These are phyloP conservation scores for Phytopythium vexans DNA, from an alignment of 352 stramenopile genomes.

Conservation along the genomic window DNA sequence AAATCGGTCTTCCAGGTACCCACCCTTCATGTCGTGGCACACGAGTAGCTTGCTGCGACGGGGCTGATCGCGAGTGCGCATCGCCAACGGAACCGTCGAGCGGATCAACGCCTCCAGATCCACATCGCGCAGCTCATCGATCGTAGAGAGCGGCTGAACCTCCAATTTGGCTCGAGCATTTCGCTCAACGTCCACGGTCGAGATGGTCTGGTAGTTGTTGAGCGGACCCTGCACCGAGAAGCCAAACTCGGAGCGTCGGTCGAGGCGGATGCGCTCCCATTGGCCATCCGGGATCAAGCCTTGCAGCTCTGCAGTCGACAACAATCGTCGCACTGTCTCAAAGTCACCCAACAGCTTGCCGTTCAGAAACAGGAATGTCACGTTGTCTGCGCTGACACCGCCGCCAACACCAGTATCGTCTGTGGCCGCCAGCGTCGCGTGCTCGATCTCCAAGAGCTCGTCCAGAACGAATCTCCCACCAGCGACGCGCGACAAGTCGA, in stretches of 20 bases:
- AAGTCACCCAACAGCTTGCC: slow-evolving; percentile 15
- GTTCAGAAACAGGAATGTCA: slow-evolving; percentile 30
- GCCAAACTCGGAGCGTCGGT: slow-evolving; percentile 13
- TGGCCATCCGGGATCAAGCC: slow-evolving; percentile 9
- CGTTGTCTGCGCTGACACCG: no score
- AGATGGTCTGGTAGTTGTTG: slow-evolving; percentile 19
- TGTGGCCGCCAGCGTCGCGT: no score
- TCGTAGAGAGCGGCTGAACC: slow-evolving; percentile 22
- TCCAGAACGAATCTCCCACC: slow-evolving; percentile 20
- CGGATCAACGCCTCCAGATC: slow-evolving; percentile 8
- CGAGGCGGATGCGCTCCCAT: slow-evolving; percentile 20
- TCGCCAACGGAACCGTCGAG: slow-evolving; percentile 22
- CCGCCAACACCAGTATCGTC: no score
- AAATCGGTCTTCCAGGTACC: slow-evolving; percentile 37
- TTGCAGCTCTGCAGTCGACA: slow-evolving; percentile 11
- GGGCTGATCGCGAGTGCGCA: slow-evolving; percentile 13
- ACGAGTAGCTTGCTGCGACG: slow-evolving; percentile 49
- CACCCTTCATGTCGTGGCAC: slow-evolving; percentile 57
- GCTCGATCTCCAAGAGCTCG: slow-evolving; percentile 11
- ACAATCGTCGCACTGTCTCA: slow-evolving; percentile 10
- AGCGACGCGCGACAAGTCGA: slow-evolving; percentile 23
- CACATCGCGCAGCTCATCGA: slow-evolving; percentile 28
- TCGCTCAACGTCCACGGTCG: neutral
- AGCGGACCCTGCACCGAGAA: slow-evolving; percentile 25
- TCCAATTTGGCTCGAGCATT: slow-evolving; percentile 10